These are phyloP conservation scores for Mucor saturninus DNA, from an alignment of 371 early-diverging fungal genomes.

Conservation along the genomic window DNA sequence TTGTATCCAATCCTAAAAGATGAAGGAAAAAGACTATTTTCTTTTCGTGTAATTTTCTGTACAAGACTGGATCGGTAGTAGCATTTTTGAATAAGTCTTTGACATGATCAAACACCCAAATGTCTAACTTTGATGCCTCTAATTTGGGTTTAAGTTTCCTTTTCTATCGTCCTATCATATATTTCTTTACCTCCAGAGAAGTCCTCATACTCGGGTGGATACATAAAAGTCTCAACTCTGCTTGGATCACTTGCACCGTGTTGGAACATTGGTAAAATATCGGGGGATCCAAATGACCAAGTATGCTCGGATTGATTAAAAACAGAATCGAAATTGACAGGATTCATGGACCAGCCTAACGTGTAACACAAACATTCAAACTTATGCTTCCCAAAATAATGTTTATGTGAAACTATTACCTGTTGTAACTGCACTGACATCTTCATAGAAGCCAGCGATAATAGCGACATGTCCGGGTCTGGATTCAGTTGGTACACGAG, in stretches of 20 bases:
- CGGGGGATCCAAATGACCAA: slow-evolving; percentile 98
- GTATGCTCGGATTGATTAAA: slow-evolving; percentile 91
- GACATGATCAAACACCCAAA: slow-evolving; percentile 86
- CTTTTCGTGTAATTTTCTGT: slow-evolving; percentile 67
- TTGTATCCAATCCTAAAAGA: slow-evolving; percentile 92
- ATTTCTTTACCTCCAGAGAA: slow-evolving; percentile 72
- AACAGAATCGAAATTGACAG: slow-evolving; percentile 94
- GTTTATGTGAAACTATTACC: slow-evolving; percentile 42
- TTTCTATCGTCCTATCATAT: neutral
- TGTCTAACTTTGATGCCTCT: slow-evolving; percentile 87
- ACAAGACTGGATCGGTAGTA: slow-evolving; percentile 53
- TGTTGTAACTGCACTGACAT: slow-evolving; percentile 96
- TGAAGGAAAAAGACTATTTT: slow-evolving; percentile 91
- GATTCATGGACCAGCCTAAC: slow-evolving; percentile 95
- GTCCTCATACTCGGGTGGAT: slow-evolving; percentile 86
- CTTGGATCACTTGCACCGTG: slow-evolving; percentile 83
- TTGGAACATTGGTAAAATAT: slow-evolving; percentile 95
- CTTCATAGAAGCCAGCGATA: slow-evolving; percentile 97
- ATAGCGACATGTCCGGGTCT: slow-evolving; percentile 98
- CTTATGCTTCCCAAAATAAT: neutral
- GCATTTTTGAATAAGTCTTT: slow-evolving; percentile 48
- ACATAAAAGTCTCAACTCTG: slow-evolving; percentile 89
- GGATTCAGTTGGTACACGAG: slow-evolving; percentile 96
- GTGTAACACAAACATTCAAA: neutral
- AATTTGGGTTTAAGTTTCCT: slow-evolving; percentile 3